These are phyloP conservation scores for Paralagenidium karlingii DNA, from an alignment of 352 stramenopile species.

Conservation along the genomic window DNA sequence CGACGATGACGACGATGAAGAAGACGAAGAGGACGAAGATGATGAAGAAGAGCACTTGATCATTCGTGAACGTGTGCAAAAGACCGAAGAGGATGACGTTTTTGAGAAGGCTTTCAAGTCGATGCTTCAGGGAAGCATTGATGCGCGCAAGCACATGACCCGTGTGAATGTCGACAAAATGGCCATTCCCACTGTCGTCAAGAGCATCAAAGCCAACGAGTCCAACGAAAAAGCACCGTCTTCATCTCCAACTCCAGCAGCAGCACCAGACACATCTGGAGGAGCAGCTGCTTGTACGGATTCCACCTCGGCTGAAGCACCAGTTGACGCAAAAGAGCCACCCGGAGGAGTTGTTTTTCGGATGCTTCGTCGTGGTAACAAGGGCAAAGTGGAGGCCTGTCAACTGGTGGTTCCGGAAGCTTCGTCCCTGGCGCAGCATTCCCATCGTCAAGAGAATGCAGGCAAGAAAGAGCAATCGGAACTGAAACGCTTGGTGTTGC, in stretches of 20 bases:
- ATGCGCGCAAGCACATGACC: constrained; percentile 40
- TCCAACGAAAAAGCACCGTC: neutral
- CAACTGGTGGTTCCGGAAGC: constrained; percentile 86
- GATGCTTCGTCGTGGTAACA: constrained; percentile 93
- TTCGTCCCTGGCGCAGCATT: constrained; percentile 89
- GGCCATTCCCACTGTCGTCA: constrained; percentile 74
- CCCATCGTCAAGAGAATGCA: constrained; percentile 73
- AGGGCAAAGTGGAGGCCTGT: constrained; percentile 93
- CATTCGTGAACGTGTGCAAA: constrained; percentile 61
- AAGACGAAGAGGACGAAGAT: constrained; percentile 45
- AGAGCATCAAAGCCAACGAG: constrained; percentile 19
- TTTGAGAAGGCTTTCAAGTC: constrained; percentile 83
- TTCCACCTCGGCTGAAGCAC: constrained; percentile 2
- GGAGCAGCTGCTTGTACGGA: constrained; percentile 1
- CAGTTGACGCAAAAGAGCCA: constrained; percentile 13
- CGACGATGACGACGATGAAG: constrained; percentile 50
- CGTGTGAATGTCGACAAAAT: constrained; percentile 83
- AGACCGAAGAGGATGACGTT: constrained; percentile 73
- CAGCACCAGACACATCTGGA: neutral
- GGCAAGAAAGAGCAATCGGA: constrained; percentile 82
- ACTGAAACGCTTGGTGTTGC: constrained; percentile 75
- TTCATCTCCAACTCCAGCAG: neutral
- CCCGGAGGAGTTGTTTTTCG: constrained; percentile 80
- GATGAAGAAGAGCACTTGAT: constrained; percentile 85
- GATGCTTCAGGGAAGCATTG: constrained; percentile 63